phyloP scores from a whole-genome alignment of 768 basidiomycete genomes.

The Cystoderma amianthinum region DNA sequence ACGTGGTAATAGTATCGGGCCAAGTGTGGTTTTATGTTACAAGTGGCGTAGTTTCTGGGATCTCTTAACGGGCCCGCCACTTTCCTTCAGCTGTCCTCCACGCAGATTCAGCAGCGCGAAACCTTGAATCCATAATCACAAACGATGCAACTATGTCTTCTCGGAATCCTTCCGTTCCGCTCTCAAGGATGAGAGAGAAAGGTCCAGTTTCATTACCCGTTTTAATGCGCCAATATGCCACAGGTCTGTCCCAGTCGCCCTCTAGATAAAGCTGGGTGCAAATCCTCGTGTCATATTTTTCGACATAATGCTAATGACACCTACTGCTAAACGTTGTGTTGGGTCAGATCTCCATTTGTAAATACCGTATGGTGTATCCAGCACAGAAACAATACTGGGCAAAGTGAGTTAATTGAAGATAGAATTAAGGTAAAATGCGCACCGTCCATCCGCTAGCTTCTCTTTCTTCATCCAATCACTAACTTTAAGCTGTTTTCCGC shows the following conservation, averaged over 20 bases:
- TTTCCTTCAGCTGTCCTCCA: not conserved
- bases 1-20: no score
- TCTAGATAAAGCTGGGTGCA: conserved; percentile 9
- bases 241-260: conserved; percentile 6
- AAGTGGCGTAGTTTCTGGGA: no score
- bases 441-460: conserved; percentile 10
- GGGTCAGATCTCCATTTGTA: not conserved
- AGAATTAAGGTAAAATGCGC: not conserved
- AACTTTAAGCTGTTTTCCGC: conserved; percentile 12
- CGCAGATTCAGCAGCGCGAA: not conserved
- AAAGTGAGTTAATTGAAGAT: not conserved
- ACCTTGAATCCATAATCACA: conserved; percentile 11
- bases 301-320: not conserved
- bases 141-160: conserved; percentile 14
- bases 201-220: conserved; percentile 4
- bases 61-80: no score
- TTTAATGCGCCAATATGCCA: conserved; percentile 11
- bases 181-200: conserved; percentile 7
- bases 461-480: conserved; percentile 13
- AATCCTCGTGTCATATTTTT: not conserved
- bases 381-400: conserved; percentile 1
- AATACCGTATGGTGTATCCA: not conserved
- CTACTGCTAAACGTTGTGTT: conserved; percentile 7
- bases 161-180: conserved; percentile 7
- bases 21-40: no score